Evolutionary conservation across 2,329 filamentous ascomycete species (phyloP), one percentile per base, ranked within the genome.

Genomic region (Nemania sp.): DNA sequence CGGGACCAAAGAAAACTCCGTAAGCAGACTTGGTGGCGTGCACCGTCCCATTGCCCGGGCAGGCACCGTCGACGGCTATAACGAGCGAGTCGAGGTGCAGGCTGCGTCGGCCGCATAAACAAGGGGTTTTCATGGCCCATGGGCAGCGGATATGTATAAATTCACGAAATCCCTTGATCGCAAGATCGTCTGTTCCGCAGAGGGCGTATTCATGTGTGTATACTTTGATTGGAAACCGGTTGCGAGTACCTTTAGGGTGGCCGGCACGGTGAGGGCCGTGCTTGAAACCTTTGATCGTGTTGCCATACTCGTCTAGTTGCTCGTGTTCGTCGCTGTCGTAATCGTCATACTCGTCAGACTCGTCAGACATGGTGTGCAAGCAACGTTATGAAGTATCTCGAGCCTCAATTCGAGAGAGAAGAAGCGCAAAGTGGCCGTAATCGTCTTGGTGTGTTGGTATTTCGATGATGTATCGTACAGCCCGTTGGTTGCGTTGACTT

Each of bases 21-120:
- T n/a, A 67, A 13, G 55, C 56, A n/a, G 64, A 67, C 27, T 45
- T 59, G 43, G 41, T 47, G 20, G 64, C 67, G 18, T 15, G 32
- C 2, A 27, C 2, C 7, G 64, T 22, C 11, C 67, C 67, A 38
- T 67, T 70, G 22, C 67, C 64, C 18, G 64, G 64, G 55, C 64
- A 70, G 35, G 67, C 64, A 22, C 67, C 67, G 49, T 67, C 67
- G 2, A 70, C 61, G 43, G 67, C 64, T 18, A 70, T 56, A 18
- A 70, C 24, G n/a, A 70, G 62, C 4, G 69, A 70, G 66, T 70
- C 66, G 10, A 69, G 0, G 38, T 70, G 69, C 6, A 60, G 47
- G 32, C 58, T 55, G n/a, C 62, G 51, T 27, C 56, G 67, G n/a
- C 64, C 67, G 35, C 60, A 67, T 2, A 5, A 1, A n/a, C 65